Conservation (phyloP, 2,329 filamentous ascomycete genomes). For the Cladophialophora exuberans region DNA sequence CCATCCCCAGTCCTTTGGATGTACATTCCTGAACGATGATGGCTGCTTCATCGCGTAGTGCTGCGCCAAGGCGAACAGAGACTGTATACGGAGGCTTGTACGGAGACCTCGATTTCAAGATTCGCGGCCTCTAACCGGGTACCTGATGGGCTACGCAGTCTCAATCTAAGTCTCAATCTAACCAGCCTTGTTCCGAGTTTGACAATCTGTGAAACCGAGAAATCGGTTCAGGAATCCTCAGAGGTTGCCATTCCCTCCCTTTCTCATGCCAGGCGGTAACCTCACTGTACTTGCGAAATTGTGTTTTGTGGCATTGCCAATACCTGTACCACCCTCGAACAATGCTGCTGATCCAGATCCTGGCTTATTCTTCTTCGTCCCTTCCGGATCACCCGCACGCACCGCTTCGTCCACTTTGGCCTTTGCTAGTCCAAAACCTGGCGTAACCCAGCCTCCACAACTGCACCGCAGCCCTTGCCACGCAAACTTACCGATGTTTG, state of each 20-base stretch:
- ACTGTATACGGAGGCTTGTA: too few species aligned
- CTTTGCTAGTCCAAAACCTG: constrained; percentile 83
- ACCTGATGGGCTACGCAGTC: too few species aligned
- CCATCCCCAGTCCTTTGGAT: too few species aligned
- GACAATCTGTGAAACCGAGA: too few species aligned
- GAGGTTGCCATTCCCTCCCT: constrained; percentile 24
- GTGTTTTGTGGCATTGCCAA: constrained; percentile 2
- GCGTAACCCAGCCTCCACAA: constrained; percentile 87
- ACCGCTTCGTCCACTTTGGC: constrained; percentile 80
- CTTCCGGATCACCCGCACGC: background rate
- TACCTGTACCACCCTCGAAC: background rate
- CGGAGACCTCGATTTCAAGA: too few species aligned
- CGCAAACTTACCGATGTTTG: constrained; percentile 87
- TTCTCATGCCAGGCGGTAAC: constrained; percentile 32
- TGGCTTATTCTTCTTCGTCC: background rate
- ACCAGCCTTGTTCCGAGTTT: too few species aligned
- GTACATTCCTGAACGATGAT: background rate
- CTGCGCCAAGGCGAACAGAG: too few species aligned
- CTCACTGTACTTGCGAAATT: constrained; percentile 16
- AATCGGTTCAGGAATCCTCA: background rate
- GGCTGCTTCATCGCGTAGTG: too few species aligned
- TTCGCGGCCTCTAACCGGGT: too few species aligned
- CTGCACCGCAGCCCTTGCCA: constrained; percentile 96
- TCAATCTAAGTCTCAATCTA: too few species aligned
- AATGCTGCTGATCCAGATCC: background rate